Evolutionary conservation across 2,329 filamentous ascomycete genomes (phyloP), one percentile per base, ranked within the genome.

Genomic region (Diaporthe australafricana): DNA sequence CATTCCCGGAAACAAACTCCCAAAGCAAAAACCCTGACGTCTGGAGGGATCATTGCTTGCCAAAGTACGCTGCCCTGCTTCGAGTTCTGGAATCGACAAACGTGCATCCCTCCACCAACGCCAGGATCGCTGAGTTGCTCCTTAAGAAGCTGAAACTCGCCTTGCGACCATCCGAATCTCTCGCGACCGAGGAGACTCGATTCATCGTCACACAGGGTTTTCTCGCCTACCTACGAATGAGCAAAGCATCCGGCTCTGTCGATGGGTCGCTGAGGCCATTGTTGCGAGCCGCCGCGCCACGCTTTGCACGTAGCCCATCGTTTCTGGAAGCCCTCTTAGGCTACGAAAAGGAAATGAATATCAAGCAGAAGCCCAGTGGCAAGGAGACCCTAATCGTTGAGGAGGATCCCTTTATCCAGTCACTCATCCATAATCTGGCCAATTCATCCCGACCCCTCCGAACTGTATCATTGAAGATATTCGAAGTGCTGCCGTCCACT

Each of bases 191-290:
- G 74, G 88, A 92, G 78, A 88, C 90, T n/a, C 87, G 89, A 45
- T 94, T 96, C 75, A 93, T 94, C 63, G 87, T 92, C 71, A 93
- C 92, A 12, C 91, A 91, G 75, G 94, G 93, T 0, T 94, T 96
- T 77, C 89, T 89, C 71, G 89, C 92, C 5, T 94, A 95, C 76
- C 85, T 94, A 32, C 86, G 89, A 62, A 90, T 94, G 86, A 90
- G 87, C 67, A 87, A 86, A 73, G 85, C 87, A 5, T 84, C 88
- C n/a, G 87, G 85, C 1, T 84, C 87, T 16, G 80, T 91, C 7
- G 90, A 94, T 72, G 78, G 83, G 25, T 84, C 86, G 9, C 82
- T 96, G n/a, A 90, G 90, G 78, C 89, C 90, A 2, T 81, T 92
- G 9, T 83, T 96, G 11, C 89, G 90, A 72, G 88, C 89, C 40